Evolutionary conservation across 208 protist genomes (phyloP).

Genomic region (Crithidia expoeki): DNA sequence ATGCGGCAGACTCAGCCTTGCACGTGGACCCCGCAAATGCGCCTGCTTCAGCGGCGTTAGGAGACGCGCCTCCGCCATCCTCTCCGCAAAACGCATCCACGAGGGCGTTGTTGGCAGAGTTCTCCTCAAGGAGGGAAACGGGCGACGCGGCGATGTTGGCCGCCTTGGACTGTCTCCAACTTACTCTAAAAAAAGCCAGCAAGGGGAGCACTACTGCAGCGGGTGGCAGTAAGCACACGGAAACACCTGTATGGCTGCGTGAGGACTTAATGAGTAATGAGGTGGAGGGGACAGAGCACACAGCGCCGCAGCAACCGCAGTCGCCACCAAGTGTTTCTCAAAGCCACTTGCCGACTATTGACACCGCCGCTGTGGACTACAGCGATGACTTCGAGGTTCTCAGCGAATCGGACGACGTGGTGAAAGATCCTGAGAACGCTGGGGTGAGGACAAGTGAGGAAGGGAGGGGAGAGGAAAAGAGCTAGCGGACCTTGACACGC

Average conservation of each 20-base stretch:
- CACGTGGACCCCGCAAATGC: not conserved
- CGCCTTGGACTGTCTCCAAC: conserved; percentile 18
- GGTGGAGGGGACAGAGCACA: no score
- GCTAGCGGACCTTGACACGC: no score
- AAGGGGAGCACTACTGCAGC: not conserved
- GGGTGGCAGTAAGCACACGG: not conserved
- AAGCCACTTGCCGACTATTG: not conserved
- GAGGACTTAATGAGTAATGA: not conserved
- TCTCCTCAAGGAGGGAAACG: conserved; percentile 12
- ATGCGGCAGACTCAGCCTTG: not conserved
- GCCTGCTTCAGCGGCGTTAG: not conserved
- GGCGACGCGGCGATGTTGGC: conserved; percentile 23
- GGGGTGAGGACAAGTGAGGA: not conserved
- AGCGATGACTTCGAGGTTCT: conserved; percentile 38
- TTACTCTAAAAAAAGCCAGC: not conserved
- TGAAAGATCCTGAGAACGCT: not conserved
- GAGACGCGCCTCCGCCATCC: not conserved
- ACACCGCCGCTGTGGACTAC: conserved; percentile 6
- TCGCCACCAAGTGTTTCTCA: not conserved
- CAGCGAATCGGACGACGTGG: conserved; percentile 1
- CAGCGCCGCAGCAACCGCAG: not conserved
- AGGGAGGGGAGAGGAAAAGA: not conserved
- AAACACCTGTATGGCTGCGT: conserved; percentile 19
- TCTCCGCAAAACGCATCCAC: conserved; percentile 6
- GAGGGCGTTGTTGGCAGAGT: conserved; percentile 12